Base-by-base conservation (phyloP, 768 basidiomycete species). In the Leucocoprinus leucothites region DNA sequence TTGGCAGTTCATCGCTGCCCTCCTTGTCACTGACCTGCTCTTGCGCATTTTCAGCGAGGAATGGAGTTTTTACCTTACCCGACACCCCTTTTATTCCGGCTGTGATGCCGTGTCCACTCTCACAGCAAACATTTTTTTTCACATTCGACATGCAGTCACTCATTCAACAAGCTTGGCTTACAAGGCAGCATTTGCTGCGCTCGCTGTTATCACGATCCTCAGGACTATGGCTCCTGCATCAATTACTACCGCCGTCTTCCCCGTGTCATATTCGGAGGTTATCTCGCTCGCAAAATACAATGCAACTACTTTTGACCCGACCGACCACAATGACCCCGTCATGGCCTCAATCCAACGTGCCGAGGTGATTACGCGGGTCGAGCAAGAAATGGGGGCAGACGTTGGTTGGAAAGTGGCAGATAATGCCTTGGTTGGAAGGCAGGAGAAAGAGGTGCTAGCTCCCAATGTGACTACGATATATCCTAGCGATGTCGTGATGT, bases 1-100 rank as follows among this genome's bases (percentile, higher is more conserved):
- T 42, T 51, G 50, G 50, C 50, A 51, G 19, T 51, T 51, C 25
- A 9, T 51, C n/a, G 50, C 50, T 7, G 40, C 50, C 18, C 50
- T 51, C 40, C 40, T 43, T n/a, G 40, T 51, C 50, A 19, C 25
- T 19, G 50, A 51, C n/a, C 24, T 51, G 25, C 50, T 51, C 36
- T 31, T 51, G 50, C 50, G 41, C 9, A 16, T 42, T 26, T 42
- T 42, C 24, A 51, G 50, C 40, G 38, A 51, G n/a, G 50, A 51
- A 43, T 51, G 50, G 50, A 51, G 40, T 25, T 41, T 51, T 19
- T 51, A 51, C 18, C 50, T 51, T 5, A 25, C 42, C 13, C 22
- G 18, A 11, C 38, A 31, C 18, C 50, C 50, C 9, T 51, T 51
- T 9, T 25, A 16, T 6, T 25, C 50, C 16, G 50, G 19, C 9